Percentiles rank a stretch among this genome's conserved stretches.
phyloP scores from a whole-genome alignment of 1,139 yeast species.

The Geotrichum phurueaensis region DNA sequence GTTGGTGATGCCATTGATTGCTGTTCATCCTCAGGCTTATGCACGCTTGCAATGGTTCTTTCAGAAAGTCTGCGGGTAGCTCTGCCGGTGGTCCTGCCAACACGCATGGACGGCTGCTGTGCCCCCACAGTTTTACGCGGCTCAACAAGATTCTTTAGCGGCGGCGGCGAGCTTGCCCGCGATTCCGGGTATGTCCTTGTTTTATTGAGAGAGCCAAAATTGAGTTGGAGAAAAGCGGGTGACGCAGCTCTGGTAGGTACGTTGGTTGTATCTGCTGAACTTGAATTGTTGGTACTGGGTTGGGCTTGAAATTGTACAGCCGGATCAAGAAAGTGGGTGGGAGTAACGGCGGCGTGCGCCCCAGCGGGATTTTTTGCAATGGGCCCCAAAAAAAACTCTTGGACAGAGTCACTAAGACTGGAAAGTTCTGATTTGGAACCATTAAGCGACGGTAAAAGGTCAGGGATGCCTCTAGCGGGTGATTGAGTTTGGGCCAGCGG shows the following conservation, averaged over 20 bases:
- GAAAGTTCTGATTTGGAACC: background rate
- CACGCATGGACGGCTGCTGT: slow-evolving; percentile 19
- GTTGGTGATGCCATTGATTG: background rate
- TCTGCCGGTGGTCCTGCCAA: slow-evolving; percentile 9
- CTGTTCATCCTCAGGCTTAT: background rate
- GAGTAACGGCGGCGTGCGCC: background rate
- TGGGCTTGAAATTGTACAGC: background rate
- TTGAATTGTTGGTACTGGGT: background rate
- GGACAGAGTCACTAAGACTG: slow-evolving; percentile 8
- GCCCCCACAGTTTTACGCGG: slow-evolving; percentile 17
- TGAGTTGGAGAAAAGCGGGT: slow-evolving; percentile 8
- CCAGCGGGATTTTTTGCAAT: background rate
- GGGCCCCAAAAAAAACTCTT: slow-evolving; percentile 17
- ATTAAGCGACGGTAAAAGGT: slow-evolving; percentile 22
- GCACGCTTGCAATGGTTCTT: background rate
- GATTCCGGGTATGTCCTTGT: slow-evolving; percentile 22
- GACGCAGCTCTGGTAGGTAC: slow-evolving; percentile 5
- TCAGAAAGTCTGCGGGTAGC: background rate
- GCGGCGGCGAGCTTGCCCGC: slow-evolving; percentile 25
- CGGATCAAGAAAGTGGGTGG: slow-evolving; percentile 9
- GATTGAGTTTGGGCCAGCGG: background rate
- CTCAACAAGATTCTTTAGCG: slow-evolving; percentile 20
- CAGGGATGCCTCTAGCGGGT: slow-evolving; percentile 3
- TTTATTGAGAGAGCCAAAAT: background rate
- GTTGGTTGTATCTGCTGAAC: background rate